These are phyloP conservation scores for Homolaphlyctis polyrhiza DNA, from an alignment of 371 early-diverging fungal genomes.

Conservation along the genomic window DNA sequence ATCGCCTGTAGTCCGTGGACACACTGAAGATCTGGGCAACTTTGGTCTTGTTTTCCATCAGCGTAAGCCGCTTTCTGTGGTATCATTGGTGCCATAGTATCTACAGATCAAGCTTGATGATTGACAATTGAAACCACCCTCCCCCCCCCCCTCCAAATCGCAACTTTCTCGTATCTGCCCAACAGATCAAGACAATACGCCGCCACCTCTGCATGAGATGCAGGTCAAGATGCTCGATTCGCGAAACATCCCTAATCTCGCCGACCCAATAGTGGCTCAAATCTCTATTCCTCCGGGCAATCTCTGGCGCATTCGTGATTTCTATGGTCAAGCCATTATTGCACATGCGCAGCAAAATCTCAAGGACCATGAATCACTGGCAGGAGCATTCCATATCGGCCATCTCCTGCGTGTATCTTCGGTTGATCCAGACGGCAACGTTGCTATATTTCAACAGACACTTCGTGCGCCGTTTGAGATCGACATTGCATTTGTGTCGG, in stretches of 20 bases:
- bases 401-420: conserved; percentile 9
- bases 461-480: conserved; percentile 25
- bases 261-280: conserved; percentile 1
- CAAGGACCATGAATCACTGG: neutral
- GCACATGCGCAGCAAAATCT: neutral
- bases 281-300: conserved; percentile 18
- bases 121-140: too few species aligned
- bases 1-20: conserved; percentile 42
- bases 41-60: conserved; percentile 56
- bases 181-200: too few species aligned
- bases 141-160: too few species aligned
- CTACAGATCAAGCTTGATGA: too few species aligned
- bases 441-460: conserved; percentile 31
- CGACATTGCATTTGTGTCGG: conserved; percentile 30
- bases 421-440: conserved; percentile 16
- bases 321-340: neutral
- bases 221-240: too few species aligned
- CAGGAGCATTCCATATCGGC: conserved; percentile 6
- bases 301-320: conserved; percentile 29
- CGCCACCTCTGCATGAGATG: too few species aligned
- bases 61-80: too few species aligned
- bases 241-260: conserved; percentile 13
- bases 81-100: too few species aligned
- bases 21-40: conserved; percentile 58
- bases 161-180: too few species aligned